Percentiles rank a stretch among this genome's conserved stretches.
These are phyloP conservation scores for Hygrophila difformis DNA, from an alignment of 257 asterid species.

Conservation along the genomic window DNA sequence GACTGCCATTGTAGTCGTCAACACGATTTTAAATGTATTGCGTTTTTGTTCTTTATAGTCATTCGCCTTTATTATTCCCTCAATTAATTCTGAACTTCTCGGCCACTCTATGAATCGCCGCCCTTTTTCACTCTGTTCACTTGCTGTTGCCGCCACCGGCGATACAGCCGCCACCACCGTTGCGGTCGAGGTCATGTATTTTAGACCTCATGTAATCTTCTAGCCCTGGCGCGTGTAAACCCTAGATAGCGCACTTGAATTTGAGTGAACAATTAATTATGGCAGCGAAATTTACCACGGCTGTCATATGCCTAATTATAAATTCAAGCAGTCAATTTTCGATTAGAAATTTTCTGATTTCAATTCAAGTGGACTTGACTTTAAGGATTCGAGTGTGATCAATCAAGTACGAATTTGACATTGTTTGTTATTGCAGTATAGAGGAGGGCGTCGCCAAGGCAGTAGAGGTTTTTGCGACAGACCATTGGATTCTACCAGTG, in stretches of 20 bases:
- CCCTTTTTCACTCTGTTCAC: slow-evolving; percentile 32
- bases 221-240: no score
- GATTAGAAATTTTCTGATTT: no score
- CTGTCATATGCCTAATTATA: no score
- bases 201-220: slow-evolving; percentile 33
- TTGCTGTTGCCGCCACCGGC: slow-evolving; percentile 36
- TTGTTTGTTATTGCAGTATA: slow-evolving; percentile 27
- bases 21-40: no score
- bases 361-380: neutral
- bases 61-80: no score
- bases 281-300: no score
- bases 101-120: slow-evolving; percentile 42
- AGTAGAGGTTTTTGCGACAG: slow-evolving; percentile 53
- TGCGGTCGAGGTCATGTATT: slow-evolving; percentile 51
- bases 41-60: no score
- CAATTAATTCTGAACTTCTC: neutral
- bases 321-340: no score
- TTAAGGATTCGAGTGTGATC: neutral
- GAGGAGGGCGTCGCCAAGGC: slow-evolving; percentile 34
- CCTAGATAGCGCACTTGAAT: no score
- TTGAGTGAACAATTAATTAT: no score
- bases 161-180: slow-evolving; percentile 18
- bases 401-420: slow-evolving; percentile 1
- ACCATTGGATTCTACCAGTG: slow-evolving; percentile 16
- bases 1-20: no score